phyloP scores from a whole-genome alignment of 345 rosid genomes.

The Eucalyptus virginea region DNA sequence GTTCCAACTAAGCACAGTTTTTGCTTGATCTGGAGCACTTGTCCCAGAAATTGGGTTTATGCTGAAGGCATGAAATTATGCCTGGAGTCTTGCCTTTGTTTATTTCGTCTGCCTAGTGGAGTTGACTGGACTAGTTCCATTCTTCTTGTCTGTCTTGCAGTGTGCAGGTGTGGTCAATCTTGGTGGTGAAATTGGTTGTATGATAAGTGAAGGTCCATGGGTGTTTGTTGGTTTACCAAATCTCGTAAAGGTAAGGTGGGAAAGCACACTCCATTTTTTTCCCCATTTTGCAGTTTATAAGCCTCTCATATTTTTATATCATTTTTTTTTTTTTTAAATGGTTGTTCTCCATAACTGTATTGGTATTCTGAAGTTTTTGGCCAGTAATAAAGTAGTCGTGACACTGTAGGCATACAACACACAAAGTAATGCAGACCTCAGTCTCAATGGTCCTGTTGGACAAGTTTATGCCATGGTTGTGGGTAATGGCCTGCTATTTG shows the following conservation, averaged over 20 bases:
- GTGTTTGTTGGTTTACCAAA: conserved; percentile 82
- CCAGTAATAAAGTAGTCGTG: background rate
- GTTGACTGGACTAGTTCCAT: background rate
- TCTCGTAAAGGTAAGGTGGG: conserved; percentile 62
- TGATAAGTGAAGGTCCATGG: conserved; percentile 97
- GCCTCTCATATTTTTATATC: background rate
- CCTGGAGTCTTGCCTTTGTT: background rate
- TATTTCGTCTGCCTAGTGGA: background rate
- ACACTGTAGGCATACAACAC: conserved; percentile 76
- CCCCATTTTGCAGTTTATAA: background rate
- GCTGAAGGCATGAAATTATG: background rate
- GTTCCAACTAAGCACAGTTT: background rate
- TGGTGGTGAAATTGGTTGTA: conserved; percentile 90
- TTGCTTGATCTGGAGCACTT: background rate
- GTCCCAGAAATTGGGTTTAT: background rate
- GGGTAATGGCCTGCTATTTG: conserved; percentile 74
- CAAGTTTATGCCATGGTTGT: conserved; percentile 87
- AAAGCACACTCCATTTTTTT: background rate
- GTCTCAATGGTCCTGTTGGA: conserved; percentile 89
- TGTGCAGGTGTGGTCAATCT: conserved; percentile 50
- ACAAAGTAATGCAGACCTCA: conserved; percentile 58
- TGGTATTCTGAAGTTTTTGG: background rate
- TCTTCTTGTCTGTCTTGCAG: conserved; percentile 16
- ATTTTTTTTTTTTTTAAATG: background rate
- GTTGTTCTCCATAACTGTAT: background rate